Base-by-base conservation (phyloP, 2,329 filamentous ascomycete genomes). In the Dryadomyces quercivorus region DNA sequence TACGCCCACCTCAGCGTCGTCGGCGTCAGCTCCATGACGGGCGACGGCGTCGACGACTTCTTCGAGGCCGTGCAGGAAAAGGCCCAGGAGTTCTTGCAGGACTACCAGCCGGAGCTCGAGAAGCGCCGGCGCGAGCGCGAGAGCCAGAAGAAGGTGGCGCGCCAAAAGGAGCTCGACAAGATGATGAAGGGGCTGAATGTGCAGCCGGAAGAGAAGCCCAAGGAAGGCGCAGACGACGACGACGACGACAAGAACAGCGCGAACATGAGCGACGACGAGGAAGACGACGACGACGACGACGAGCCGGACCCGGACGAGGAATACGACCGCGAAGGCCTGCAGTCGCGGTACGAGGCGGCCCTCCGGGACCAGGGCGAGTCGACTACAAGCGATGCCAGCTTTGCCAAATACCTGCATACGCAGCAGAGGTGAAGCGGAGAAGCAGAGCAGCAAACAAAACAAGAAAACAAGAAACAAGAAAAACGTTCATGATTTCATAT, bases 1-100 rank as follows among this genome's bases (percentile, higher is more conserved):
- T 98, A 98, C 69, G 84, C 88, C 43, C 90, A 97, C 65, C 74
- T 98, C 38, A 94, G 82, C 64, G 88, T 98, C 9, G 92, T 98
- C 0, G 90, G 86, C 0, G 94, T 98, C 13, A 95, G 88, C 61
- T 87, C 90, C 8, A 92, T 95, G 81, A 88, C 92, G 0, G 93
- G 93, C 21, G 84, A 87, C 0, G 94, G 93, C 3, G 81, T 98
- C 36, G 86, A 94, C 56, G 89, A 95, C 22, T 98, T 98, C 70
- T 97, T 98, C 67, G 80, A 82, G 45, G 90, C 92, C 0, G 91
- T 98, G 1, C 77, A 86, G 60, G 82, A 86, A 58, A 98, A 98
- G 74, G 82, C 85, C 22, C 77, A 84, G 52, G 94, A 98, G 66
- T 98, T 97, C 63, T 79, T 88, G 64, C 75, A 80, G 6, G 92